Base-by-base conservation (phyloP, 1,284 basidiomycete species). In the Tilletia horrida region DNA sequence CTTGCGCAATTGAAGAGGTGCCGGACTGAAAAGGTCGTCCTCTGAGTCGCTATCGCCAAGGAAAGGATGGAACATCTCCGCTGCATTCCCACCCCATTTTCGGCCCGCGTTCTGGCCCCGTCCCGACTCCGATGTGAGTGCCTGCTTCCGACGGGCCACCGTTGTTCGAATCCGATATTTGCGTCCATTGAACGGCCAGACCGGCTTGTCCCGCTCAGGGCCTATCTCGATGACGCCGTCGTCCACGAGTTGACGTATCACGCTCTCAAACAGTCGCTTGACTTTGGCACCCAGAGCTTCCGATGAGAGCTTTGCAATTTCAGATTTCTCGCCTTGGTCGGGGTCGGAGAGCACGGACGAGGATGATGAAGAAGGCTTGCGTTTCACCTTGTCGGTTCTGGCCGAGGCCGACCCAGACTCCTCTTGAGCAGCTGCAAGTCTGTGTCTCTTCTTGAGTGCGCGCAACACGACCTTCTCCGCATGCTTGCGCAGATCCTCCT, bases 111-210 rank as follows among this genome's bases (percentile, higher is more conserved):
- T 40, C 35, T 40, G 4, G 35, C 35, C 35, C 35, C 35, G 35
- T 40, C 6, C 35, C 11, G 35, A 4, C 11, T 4, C 35, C 11
- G 35, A 4, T 40, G 35, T 40, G 35, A 40, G 6, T 40, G 35
- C 11, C 35, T 40, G 35, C 35, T 40, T 40, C 35, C 35, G 35
- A 40, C 11, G 35, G 35, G 11, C 6, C 6, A 40, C 11, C 35
- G 6, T 27, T 8, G 50, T 48, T 9, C 25, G 9, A 18, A 2
- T n/a, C 47, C 9, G 16, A 25, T 31, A 6, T 27, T 59, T 59
- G 55, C 55, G 55, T 16, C 55, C 55, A n/a, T 59, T 59, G 29
- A 59, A 35, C n/a, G 55, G 55, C 55, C 55, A 59, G 13, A 18
- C 11, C 18, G 31, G 29, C 27, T 16, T 16, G 14, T 31, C n/a